These are phyloP conservation scores for Lepidium didymum DNA, from an alignment of 345 rosid species.

Conservation along the genomic window DNA sequence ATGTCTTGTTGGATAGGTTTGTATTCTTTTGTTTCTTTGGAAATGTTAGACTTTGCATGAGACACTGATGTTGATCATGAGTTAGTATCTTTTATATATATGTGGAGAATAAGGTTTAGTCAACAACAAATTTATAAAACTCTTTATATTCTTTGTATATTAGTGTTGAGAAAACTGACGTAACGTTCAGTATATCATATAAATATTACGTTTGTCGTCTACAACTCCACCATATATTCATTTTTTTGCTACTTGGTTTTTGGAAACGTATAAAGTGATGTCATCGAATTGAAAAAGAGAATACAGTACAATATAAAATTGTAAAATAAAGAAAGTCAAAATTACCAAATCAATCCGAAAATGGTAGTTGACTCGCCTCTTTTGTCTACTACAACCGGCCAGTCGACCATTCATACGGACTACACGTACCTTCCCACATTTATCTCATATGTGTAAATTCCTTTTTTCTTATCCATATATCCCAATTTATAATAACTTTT, in stretches of 20 bases:
- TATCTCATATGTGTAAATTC: no score
- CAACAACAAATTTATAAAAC: neutral
- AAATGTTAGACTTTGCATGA: slow-evolving; percentile 15
- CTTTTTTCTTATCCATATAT: no score
- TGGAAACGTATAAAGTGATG: no score
- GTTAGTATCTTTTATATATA: neutral
- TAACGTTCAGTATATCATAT: neutral
- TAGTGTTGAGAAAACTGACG: neutral
- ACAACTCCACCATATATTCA: neutral
- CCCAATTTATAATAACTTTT: no score
- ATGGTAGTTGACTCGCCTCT: neutral
- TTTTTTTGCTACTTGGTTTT: neutral
- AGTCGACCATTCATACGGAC: neutral
- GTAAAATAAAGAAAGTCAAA: neutral
- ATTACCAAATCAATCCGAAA: slow-evolving; percentile 23
- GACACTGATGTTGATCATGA: neutral
- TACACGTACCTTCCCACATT: neutral
- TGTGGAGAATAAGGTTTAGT: neutral
- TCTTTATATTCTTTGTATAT: neutral
- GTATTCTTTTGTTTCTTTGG: neutral
- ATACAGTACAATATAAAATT: neutral
- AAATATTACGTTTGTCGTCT: neutral
- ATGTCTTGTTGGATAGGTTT: slow-evolving; percentile 4
- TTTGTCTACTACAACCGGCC: neutral
- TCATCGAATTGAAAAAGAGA: neutral